Conservation (phyloP, 768 basidiomycete genomes). For the Suillus tomentosus region DNA sequence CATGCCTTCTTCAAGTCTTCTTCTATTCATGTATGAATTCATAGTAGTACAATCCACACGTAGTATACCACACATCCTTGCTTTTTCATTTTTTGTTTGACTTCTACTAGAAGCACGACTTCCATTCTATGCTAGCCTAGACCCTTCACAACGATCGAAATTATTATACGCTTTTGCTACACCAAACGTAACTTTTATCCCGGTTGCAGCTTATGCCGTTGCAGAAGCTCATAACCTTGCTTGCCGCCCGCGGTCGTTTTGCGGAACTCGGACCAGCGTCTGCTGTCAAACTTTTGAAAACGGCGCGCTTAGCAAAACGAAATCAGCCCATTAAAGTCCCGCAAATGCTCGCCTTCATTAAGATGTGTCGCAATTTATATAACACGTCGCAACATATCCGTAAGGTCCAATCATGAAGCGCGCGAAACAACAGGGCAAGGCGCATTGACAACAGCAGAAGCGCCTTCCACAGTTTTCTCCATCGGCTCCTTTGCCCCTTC, state of each 20-base stretch:
- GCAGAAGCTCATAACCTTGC: background rate
- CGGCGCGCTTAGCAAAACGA: background rate
- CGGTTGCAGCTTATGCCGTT: background rate
- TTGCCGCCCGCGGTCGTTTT: slow-evolving; percentile 3
- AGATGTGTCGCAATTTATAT: background rate
- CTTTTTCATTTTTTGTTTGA: too few species aligned
- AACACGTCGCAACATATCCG: background rate
- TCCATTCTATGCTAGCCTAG: background rate
- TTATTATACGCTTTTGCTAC: background rate
- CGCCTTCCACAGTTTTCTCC: slow-evolving; percentile 14
- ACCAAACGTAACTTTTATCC: background rate
- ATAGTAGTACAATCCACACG: background rate
- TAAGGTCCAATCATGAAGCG: background rate
- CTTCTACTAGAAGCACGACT: background rate
- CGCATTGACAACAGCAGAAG: slow-evolving; percentile 14
- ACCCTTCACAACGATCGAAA: slow-evolving; percentile 8
- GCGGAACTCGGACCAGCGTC: background rate
- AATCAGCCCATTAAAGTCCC: slow-evolving; percentile 8
- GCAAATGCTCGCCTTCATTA: slow-evolving; percentile 3
- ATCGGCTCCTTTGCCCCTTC: slow-evolving; percentile 18
- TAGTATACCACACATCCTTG: too few species aligned
- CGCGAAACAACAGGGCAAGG: slow-evolving; percentile 21
- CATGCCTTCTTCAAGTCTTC: background rate
- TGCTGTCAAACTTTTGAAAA: background rate
- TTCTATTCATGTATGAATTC: background rate